These are phyloP conservation scores for Wickerhamomyces chambardii DNA, from an alignment of 805 yeast species.

Conservation along the genomic window DNA sequence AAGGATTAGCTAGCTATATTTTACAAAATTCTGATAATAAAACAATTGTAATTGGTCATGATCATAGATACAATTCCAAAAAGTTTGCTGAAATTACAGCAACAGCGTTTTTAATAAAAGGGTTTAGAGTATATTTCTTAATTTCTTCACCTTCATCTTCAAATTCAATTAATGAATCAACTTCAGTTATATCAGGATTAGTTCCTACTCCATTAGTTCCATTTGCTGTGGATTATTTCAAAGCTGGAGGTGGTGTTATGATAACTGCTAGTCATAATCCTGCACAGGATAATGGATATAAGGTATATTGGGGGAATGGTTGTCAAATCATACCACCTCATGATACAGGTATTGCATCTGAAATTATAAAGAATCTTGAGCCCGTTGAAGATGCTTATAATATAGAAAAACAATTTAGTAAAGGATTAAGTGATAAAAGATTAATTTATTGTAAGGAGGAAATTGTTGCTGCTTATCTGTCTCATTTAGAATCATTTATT, in stretches of 20 bases:
- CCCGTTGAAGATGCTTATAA: constrained; percentile 55
- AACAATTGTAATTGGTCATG: constrained; percentile 78
- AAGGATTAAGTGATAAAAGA: constrained; percentile 13
- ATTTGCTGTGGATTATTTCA: constrained; percentile 56
- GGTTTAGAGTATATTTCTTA: constrained; percentile 63
- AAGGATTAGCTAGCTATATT: constrained; percentile 57
- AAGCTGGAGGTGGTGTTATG: constrained; percentile 82
- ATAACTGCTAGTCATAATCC: constrained; percentile 88
- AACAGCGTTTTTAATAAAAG: constrained; percentile 56
- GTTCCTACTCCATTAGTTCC: constrained; percentile 93
- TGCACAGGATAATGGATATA: constrained; percentile 83
- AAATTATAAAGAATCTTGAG: constrained; percentile 48
- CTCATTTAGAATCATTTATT: constrained; percentile 22
- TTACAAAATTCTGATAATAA: constrained; percentile 20
- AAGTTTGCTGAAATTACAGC: constrained; percentile 77
- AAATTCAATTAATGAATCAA: too few species aligned
- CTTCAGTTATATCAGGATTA: constrained; percentile 16
- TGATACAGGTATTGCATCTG: constrained; percentile 60
- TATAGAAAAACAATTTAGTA: constrained; percentile 25
- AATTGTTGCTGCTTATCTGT: constrained; percentile 32
- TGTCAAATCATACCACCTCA: constrained; percentile 95
- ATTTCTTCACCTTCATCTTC: constrained; percentile 33
- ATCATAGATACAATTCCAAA: constrained; percentile 77
- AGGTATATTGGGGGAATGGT: constrained; percentile 89
- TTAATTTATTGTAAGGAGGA: constrained; percentile 33